phyloP scores from a whole-genome alignment of 106 monocot species.

The Dioscorea dumetorum region DNA sequence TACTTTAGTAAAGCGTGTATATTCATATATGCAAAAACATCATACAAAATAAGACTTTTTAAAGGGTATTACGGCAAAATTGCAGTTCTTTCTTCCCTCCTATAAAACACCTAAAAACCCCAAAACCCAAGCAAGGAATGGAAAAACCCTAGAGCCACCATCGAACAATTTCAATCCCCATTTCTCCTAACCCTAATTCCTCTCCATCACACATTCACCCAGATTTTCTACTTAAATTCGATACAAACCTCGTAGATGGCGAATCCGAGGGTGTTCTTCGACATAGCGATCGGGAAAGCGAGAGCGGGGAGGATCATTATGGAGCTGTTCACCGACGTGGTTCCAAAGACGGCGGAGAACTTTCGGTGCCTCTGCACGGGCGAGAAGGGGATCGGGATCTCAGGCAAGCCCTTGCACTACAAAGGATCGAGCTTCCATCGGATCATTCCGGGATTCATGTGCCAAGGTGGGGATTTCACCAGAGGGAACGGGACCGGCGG shows the following conservation, averaged over 20 bases:
- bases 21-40: too few species aligned
- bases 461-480: slow-evolving; percentile 88
- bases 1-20: too few species aligned
- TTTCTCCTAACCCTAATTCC: too few species aligned
- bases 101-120: too few species aligned
- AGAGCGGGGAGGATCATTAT: slow-evolving; percentile 63
- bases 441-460: slow-evolving; percentile 81
- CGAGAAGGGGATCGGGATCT: slow-evolving; percentile 64
- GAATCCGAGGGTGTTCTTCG: slow-evolving; percentile 88
- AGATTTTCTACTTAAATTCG: too few species aligned
- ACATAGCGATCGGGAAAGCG: slow-evolving; percentile 64
- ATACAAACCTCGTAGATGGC: slow-evolving; percentile 21
- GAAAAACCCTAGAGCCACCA: too few species aligned
- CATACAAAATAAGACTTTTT: too few species aligned
- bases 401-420: slow-evolving; percentile 72
- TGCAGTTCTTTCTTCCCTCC: too few species aligned
- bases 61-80: too few species aligned
- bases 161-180: too few species aligned
- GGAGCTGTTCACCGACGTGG: slow-evolving; percentile 65
- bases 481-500: slow-evolving; percentile 80
- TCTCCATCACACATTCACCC: too few species aligned
- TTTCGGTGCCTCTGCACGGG: slow-evolving; percentile 88
- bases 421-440: slow-evolving; percentile 75
- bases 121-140: too few species aligned
- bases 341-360: slow-evolving; percentile 85